A percentile compares a stretch with the other conserved stretches of the same genome.
Evolutionary conservation across 768 basidiomycete genomes (phyloP).

Genomic region (Boletus fagicola): DNA sequence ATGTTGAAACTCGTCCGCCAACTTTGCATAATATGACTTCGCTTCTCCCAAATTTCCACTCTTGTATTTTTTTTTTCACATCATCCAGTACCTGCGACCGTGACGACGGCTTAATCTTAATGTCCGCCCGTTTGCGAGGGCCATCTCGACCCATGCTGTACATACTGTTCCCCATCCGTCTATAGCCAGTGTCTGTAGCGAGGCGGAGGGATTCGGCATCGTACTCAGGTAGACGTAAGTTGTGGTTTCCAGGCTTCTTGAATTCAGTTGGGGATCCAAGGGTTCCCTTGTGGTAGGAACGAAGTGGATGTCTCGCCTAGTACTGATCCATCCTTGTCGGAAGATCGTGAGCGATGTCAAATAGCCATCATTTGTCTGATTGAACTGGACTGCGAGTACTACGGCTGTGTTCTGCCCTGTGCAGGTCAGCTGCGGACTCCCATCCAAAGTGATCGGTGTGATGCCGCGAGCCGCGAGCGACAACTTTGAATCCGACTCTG

Average conservation of each 20-base stretch:
- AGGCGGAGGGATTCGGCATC: not conserved
- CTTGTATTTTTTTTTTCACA: not conserved
- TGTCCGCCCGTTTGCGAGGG: not conserved
- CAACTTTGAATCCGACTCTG: too few species aligned
- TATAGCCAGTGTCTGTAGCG: not conserved
- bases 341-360: not conserved
- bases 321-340: not conserved
- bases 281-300: not conserved
- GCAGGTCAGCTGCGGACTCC: too few species aligned
- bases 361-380: not conserved
- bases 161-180: not conserved
- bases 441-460: too few species aligned
- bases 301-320: not conserved
- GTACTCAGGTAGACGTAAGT: not conserved
- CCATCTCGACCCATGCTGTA: not conserved
- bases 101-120: not conserved
- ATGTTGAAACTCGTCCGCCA: constrained; percentile 3
- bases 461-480: too few species aligned
- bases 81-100: not conserved
- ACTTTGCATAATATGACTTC: not conserved
- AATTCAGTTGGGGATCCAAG: not conserved
- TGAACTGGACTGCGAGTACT: too few species aligned
- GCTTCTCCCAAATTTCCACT: not conserved
- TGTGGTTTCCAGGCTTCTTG: not conserved
- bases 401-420: too few species aligned